Evolutionary conservation across 2,329 filamentous ascomycete genomes (phyloP).

Genomic region (Massarina eburnea): DNA sequence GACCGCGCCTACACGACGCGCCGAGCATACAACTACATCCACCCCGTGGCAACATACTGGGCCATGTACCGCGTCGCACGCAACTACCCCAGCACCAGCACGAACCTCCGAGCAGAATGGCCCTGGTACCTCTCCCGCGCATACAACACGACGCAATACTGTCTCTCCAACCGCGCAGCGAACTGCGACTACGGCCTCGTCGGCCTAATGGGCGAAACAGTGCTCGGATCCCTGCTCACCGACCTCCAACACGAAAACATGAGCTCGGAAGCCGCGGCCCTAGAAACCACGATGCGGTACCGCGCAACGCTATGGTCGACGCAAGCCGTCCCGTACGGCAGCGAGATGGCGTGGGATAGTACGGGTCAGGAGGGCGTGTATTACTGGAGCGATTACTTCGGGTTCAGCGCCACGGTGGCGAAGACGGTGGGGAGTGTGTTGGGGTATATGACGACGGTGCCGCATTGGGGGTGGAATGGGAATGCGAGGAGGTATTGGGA

Average conservation of each 20-base stretch:
- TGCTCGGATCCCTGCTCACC: constrained; percentile 56
- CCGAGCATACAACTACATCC: constrained; percentile 62
- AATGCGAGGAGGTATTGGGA: constrained; percentile 65
- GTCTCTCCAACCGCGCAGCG: constrained; percentile 39
- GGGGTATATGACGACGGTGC: constrained; percentile 59
- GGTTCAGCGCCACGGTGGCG: constrained; percentile 45
- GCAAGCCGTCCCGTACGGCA: constrained; percentile 58
- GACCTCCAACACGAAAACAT: constrained; percentile 55
- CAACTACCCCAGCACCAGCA: constrained; percentile 46
- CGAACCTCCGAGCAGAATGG: constrained; percentile 49
- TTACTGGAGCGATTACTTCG: constrained; percentile 61
- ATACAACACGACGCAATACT: constrained; percentile 51
- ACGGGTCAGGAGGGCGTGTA: constrained; percentile 65
- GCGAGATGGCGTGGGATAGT: constrained; percentile 65
- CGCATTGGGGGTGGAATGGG: constrained; percentile 65
- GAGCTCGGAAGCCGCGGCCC: constrained; percentile 39
- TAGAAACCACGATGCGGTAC: constrained; percentile 52
- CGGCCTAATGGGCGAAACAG: constrained; percentile 63
- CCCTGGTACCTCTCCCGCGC: constrained; percentile 60
- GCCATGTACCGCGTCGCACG: constrained; percentile 58
- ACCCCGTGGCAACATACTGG: constrained; percentile 60
- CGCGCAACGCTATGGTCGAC: constrained; percentile 56
- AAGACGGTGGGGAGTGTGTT: constrained; percentile 60
- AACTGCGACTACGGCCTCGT: constrained; percentile 47
- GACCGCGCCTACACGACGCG: constrained; percentile 49